Evolutionary conservation across 2,329 filamentous ascomycete genomes (phyloP), one percentile per base, ranked within the genome.

Genomic region (Cyphellophora attinorum): DNA sequence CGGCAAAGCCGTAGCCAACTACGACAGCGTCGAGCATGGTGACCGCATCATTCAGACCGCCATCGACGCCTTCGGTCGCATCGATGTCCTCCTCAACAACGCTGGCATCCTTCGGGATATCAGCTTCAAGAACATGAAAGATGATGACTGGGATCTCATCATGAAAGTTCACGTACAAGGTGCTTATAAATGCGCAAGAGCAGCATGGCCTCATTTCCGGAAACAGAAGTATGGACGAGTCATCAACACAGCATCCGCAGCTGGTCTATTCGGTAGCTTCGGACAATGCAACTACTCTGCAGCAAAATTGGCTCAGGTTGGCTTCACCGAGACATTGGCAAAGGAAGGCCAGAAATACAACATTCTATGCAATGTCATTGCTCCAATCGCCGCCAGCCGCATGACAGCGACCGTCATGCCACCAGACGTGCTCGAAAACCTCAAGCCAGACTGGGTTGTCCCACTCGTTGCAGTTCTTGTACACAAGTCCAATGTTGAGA

Each of bases 271-370:
- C 58, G 91, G 91, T 53, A 91, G 77, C 65, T 95, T 95, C 56
- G 91, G 89, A 47, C 89, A 96, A 68, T 76, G 79, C 58, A 95
- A 95, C 66, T 96, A 96, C 66, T 93, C 89, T 35, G 88, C 91
- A 42, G 91, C 89, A 54, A 96, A 96, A 70, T 73, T 95, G 47
- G 83, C 84, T 45, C 77, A 93, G 67, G 86, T 98, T 41, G 91
- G 89, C 47, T 95, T 96, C 68, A 95, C 86, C 27, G 88, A 96
- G 71, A 94, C 89, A 3, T 73, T 98, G 44, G 91, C 91, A 41
- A 96, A 95, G 72, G 91, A 96, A 68, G 91, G 91, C 47, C 70
- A 76, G 56, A 96, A 96, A 66, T 96, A 98, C 70, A 95, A 96
- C 72, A 96, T 96, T 50, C 65, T 93, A 51, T 78, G 74, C 68